These are phyloP conservation scores for Candida sonorensis DNA, from an alignment of 805 yeast genomes.

Conservation along the genomic window DNA sequence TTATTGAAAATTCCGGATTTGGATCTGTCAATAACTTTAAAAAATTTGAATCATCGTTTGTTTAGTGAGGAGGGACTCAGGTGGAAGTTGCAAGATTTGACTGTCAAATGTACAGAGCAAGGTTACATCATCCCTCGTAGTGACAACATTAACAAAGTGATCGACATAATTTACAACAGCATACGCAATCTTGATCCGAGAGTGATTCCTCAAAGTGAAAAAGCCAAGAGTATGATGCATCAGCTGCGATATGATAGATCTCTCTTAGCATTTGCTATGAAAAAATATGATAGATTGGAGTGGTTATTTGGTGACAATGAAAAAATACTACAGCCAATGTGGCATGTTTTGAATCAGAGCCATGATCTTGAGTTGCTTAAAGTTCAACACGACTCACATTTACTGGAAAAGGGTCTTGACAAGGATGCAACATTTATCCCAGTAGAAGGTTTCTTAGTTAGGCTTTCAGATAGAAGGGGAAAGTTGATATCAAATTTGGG, in stretches of 20 bases:
- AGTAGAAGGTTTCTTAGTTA: conserved; percentile 73
- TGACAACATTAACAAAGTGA: conserved; percentile 32
- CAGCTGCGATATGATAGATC: conserved; percentile 20
- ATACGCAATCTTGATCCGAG: conserved; percentile 4
- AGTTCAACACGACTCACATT: conserved; percentile 32
- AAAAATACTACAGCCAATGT: conserved; percentile 34
- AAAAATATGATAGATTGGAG: conserved; percentile 68
- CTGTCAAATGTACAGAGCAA: conserved; percentile 2
- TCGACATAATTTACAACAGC: conserved; percentile 29
- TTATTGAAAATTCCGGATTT: conserved; percentile 39
- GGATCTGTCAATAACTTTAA: conserved; percentile 36
- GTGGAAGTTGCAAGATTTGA: not conserved
- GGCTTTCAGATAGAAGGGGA: conserved; percentile 48
- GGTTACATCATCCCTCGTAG: conserved; percentile 23
- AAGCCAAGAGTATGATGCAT: conserved; percentile 9
- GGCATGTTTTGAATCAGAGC: conserved; percentile 36
- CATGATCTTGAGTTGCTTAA: conserved; percentile 59
- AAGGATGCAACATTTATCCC: conserved; percentile 81
- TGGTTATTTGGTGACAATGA: conserved; percentile 49
- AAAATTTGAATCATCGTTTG: conserved; percentile 6
- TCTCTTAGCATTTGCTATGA: conserved; percentile 41
- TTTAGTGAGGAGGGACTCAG: no score
- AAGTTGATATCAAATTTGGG: conserved; percentile 18
- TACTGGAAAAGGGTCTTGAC: no score
- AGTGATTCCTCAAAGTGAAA: conserved; percentile 3